phyloP scores from a whole-genome alignment of 176 grass and related monocot genomes.

The Melocanna baccifera region DNA sequence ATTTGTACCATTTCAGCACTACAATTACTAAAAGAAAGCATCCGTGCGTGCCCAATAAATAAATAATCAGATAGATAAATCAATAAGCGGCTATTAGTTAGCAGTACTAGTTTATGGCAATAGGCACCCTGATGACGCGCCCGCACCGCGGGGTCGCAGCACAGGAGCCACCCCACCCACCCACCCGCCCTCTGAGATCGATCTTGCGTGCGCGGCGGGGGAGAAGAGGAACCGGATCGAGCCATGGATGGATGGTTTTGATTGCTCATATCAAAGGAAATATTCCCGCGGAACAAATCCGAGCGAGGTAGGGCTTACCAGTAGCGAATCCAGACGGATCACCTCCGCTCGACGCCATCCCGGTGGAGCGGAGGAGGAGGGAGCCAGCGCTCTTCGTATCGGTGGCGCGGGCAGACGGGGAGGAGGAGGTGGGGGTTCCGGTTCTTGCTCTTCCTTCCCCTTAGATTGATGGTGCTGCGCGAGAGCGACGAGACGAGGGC shows the following conservation, averaged over 20 bases:
- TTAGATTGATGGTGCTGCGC: neutral
- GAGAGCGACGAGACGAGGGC: constrained; percentile 4
- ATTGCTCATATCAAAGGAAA: neutral
- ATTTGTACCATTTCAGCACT: neutral
- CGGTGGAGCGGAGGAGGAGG: neutral
- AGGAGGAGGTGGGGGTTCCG: neutral
- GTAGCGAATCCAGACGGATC: neutral
- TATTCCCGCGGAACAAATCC: neutral
- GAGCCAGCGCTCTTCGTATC: neutral
- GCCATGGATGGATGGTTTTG: neutral
- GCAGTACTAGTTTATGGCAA: neutral
- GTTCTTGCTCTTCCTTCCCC: neutral
- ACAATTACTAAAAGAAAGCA: neutral
- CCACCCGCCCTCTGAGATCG: neutral
- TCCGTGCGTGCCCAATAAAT: neutral
- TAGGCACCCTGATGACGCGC: neutral
- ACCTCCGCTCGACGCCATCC: constrained; percentile 16
- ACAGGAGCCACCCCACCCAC: neutral
- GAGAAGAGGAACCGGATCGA: constrained; percentile 1
- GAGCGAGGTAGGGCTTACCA: neutral
- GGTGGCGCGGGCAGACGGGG: neutral
- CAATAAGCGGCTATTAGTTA: neutral
- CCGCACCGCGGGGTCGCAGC: neutral
- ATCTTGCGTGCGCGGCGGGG: neutral
- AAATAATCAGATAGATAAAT: neutral